Evolutionary conservation across 345 rosid genomes (phyloP).

Genomic region (Euphorbia peplus): DNA sequence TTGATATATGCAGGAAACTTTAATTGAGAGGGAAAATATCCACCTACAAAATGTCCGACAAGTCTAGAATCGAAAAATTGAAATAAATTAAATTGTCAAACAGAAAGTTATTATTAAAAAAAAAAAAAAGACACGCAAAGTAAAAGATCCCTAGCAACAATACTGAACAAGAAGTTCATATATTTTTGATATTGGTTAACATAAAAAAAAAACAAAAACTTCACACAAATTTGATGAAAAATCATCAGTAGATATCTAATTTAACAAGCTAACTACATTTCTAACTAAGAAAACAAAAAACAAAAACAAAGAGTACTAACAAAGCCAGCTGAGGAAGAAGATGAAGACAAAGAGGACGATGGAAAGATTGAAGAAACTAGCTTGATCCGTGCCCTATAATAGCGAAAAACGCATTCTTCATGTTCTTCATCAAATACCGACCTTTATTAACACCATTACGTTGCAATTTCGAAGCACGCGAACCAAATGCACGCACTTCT

Average conservation of each 20-base stretch:
- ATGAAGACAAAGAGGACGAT: not conserved
- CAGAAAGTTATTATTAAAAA: not conserved
- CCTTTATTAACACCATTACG: constrained; percentile 20
- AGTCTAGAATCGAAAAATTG: no score
- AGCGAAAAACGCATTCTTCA: constrained; percentile 46
- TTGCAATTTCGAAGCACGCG: constrained; percentile 38
- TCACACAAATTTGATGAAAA: not conserved
- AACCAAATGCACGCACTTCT: not conserved
- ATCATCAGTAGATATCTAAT: no score
- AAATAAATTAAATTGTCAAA: no score
- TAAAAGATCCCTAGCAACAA: not conserved
- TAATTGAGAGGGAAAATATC: no score
- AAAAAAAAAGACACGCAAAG: not conserved
- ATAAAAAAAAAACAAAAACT: not conserved
- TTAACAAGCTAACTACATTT: not conserved
- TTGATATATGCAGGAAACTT: no score
- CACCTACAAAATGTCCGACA: no score
- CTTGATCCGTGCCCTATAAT: constrained; percentile 34
- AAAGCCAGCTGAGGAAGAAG: not conserved
- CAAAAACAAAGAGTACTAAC: not conserved
- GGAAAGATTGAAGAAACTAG: not conserved
- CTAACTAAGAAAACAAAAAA: not conserved
- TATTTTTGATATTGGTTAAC: not conserved
- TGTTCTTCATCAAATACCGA: constrained; percentile 37
- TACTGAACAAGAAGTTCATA: constrained; percentile 1